Evolutionary conservation across 1,284 basidiomycete genomes (phyloP).

Genomic region (Agaricales sp.): DNA sequence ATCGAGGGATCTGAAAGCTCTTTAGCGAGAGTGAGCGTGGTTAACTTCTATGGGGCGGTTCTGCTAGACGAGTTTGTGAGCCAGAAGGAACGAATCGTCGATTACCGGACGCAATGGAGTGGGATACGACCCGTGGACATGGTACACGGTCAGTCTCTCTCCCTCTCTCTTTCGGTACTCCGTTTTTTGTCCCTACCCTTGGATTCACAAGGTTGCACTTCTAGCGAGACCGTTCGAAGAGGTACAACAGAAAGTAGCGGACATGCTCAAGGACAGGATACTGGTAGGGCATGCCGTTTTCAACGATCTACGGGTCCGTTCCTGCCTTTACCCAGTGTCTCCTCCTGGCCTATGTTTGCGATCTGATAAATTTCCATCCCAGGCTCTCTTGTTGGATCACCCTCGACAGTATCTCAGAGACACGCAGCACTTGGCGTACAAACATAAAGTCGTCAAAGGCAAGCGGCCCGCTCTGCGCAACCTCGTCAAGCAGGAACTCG

Average conservation of each 20-base stretch:
- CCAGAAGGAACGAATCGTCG: constrained; percentile 84
- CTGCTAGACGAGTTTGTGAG: constrained; percentile 82
- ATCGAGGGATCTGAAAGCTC: constrained; percentile 72
- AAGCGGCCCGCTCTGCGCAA: constrained; percentile 72
- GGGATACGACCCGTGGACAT: constrained; percentile 79
- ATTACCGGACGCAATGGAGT: constrained; percentile 90
- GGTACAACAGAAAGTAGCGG: constrained; percentile 75
- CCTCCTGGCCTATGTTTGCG: neutral
- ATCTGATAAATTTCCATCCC: constrained; percentile 5
- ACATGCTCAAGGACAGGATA: constrained; percentile 70
- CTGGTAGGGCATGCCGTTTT: constrained; percentile 91
- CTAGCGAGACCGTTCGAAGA: constrained; percentile 72
- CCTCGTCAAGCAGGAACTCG: constrained; percentile 77
- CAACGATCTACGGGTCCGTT: constrained; percentile 77
- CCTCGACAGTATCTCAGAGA: constrained; percentile 74
- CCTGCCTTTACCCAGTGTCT: neutral
- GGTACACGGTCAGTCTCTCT: constrained; percentile 38
- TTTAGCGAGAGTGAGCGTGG: constrained; percentile 84
- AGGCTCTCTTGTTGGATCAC: constrained; percentile 88
- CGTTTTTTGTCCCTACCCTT: too few relatives aligned
- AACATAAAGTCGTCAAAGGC: constrained; percentile 46
- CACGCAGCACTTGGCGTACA: constrained; percentile 63
- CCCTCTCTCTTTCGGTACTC: too few relatives aligned
- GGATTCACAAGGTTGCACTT: too few relatives aligned
- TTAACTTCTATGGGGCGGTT: constrained; percentile 83